phyloP scores from a whole-genome alignment of 345 rosid species.

The Heritiera fomes region DNA sequence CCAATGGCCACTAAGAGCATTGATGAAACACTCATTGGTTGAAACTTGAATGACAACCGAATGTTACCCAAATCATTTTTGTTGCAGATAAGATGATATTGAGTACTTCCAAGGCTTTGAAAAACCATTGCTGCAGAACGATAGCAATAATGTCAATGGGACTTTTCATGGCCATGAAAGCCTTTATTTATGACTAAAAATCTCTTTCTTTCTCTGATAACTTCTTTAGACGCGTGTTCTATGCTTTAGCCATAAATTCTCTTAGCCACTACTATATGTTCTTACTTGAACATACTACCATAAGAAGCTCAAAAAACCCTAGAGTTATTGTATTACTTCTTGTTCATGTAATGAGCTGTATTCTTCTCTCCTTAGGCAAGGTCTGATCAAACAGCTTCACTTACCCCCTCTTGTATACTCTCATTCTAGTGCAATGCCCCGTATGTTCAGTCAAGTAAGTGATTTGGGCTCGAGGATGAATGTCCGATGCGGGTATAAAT shows the following conservation, averaged over 20 bases:
- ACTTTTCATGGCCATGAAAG: not conserved
- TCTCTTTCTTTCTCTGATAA: slow-evolving; percentile 10
- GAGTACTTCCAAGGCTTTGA: not conserved
- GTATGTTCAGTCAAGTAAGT: not conserved
- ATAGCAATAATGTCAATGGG: not conserved
- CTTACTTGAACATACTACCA: not conserved
- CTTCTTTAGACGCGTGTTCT: slow-evolving; percentile 30
- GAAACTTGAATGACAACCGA: not conserved
- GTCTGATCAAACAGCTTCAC: not conserved
- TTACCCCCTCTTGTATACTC: not conserved
- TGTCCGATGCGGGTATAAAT: not conserved
- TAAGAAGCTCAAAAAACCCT: slow-evolving; percentile 8
- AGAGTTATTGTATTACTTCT: not conserved
- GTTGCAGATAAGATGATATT: not conserved
- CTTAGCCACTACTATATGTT: not conserved
- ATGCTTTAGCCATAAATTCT: slow-evolving; percentile 27
- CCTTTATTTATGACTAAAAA: not conserved
- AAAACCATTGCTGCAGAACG: not conserved
- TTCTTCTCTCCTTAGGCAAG: not conserved
- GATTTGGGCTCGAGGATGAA: not conserved
- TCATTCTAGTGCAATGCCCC: not conserved
- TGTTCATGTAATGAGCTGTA: not conserved
- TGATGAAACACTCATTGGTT: not conserved
- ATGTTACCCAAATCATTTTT: not conserved
- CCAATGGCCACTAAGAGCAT: not conserved